Evolutionary conservation across 768 basidiomycete genomes (phyloP).

Genomic region (Lactarius quietus): DNA sequence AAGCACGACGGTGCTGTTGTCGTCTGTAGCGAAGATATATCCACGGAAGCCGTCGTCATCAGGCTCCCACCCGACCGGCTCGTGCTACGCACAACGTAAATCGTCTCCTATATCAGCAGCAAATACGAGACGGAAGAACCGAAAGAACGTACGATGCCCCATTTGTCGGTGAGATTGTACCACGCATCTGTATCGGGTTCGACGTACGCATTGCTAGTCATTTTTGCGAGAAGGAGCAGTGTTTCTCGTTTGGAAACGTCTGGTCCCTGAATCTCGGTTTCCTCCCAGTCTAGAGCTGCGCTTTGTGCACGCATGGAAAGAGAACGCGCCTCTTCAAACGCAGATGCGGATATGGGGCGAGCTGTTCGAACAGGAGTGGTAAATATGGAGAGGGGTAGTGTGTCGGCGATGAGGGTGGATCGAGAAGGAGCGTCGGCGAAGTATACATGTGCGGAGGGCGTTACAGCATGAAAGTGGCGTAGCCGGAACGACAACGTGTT

Average conservation of each 20-base stretch:
- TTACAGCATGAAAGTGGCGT: conserved; percentile 57
- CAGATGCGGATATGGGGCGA: conserved; percentile 4
- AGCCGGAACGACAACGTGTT: conserved; percentile 45
- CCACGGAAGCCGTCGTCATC: conserved; percentile 87
- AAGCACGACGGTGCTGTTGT: conserved; percentile 86
- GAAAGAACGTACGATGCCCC: conserved; percentile 47
- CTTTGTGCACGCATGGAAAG: conserved; percentile 36
- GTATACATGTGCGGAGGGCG: conserved; percentile 43
- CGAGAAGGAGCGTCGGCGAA: conserved; percentile 48
- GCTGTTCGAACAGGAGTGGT: conserved; percentile 5
- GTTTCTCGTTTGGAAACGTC: conserved; percentile 75
- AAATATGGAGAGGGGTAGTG: conserved; percentile 13
- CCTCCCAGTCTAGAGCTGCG: conserved; percentile 63
- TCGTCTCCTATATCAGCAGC: not conserved
- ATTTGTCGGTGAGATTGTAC: conserved; percentile 70
- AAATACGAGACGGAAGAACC: not conserved
- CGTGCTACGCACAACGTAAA: conserved; percentile 39
- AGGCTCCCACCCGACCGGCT: conserved; percentile 88
- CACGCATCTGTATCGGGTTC: conserved; percentile 58
- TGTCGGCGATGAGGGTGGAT: conserved; percentile 16
- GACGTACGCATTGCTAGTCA: conserved; percentile 91
- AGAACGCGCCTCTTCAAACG: conserved; percentile 9
- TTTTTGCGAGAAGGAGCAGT: conserved; percentile 82
- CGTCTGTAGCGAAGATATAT: conserved; percentile 80
- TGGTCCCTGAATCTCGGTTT: conserved; percentile 68